phyloP scores from a whole-genome alignment of 2,329 filamentous ascomycete species.

The Pseudocercospora pini-densiflorae region DNA sequence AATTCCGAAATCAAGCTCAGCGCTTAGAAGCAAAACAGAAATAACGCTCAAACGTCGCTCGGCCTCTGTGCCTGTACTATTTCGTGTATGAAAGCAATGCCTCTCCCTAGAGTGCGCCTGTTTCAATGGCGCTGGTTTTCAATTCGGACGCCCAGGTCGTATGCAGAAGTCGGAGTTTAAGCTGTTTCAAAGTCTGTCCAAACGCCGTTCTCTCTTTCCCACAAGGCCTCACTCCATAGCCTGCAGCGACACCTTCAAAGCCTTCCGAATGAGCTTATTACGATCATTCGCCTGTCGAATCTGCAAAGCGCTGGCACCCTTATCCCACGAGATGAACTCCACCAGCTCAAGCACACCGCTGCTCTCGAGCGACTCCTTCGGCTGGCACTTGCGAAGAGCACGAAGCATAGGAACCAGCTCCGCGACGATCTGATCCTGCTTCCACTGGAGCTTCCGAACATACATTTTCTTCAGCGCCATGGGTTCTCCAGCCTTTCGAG shows the following conservation, averaged over 20 bases:
- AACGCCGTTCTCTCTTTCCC: neutral
- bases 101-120: neutral
- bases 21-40: no score
- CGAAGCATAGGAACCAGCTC: neutral
- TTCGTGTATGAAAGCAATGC: no score
- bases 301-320: neutral
- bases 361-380: neutral
- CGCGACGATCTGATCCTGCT: neutral
- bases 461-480: neutral
- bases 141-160: neutral
- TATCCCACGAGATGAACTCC: neutral
- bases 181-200: no score
- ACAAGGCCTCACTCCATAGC: neutral
- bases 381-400: neutral
- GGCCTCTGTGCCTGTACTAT: no score
- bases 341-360: neutral
- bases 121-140: neutral
- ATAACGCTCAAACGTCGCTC: no score
- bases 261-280: neutral
- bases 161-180: neutral
- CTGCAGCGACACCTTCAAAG: neutral
- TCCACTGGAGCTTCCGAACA: neutral
- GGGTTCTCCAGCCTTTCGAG: neutral
- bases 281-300: neutral
- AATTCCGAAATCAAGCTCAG: no score